A percentile compares a stretch with the other conserved stretches of the same genome.
Evolutionary conservation across 176 grass and related monocot genomes (phyloP).

Genomic region (Zoysia japonica): DNA sequence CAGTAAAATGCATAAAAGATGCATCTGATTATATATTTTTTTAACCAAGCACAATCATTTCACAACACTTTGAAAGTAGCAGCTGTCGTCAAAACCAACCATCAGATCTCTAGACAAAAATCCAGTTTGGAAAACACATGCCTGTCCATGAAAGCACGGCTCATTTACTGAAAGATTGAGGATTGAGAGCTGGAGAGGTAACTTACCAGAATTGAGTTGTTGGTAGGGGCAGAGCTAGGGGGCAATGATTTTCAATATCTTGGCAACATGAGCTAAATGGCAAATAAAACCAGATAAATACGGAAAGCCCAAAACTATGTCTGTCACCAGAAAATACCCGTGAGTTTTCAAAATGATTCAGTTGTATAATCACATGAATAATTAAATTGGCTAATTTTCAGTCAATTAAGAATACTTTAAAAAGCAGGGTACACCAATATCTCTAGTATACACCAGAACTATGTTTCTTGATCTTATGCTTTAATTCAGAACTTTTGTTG

Average conservation of each 20-base stretch:
- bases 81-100: background rate
- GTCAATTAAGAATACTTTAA: background rate
- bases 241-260: conserved; percentile 28
- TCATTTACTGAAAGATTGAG: conserved; percentile 16
- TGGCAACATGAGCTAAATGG: conserved; percentile 7
- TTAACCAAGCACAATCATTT: background rate
- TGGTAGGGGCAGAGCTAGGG: background rate
- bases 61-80: background rate
- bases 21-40: background rate
- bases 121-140: background rate
- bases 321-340: conserved; percentile 33
- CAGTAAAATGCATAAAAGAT: too few species aligned
- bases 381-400: background rate
- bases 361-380: background rate
- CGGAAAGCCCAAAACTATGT: background rate
- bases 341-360: background rate
- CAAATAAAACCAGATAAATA: conserved; percentile 3
- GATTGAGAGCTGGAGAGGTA: background rate
- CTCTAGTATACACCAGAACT: background rate
- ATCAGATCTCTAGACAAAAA: background rate
- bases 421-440: background rate
- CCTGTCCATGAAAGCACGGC: background rate
- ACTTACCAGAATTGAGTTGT: conserved; percentile 20
- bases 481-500: background rate
- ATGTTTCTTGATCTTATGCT: background rate